Conservation (phyloP, 495 filamentous ascomycete genomes). For the Immersiella caudata region DNA sequence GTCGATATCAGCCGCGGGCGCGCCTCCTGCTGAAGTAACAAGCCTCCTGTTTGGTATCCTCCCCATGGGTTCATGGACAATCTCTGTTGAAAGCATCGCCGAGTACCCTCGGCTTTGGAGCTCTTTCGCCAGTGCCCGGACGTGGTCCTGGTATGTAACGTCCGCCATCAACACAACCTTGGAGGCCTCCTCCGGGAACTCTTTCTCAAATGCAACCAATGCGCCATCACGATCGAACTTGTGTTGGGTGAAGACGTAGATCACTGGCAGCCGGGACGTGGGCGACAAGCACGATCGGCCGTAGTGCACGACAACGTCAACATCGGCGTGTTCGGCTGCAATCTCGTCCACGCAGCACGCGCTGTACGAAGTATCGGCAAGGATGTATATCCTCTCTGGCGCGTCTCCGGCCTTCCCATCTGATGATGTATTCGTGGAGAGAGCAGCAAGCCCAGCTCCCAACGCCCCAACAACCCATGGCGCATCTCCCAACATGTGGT, state of each 20-base stretch:
- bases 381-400: conserved; percentile 68
- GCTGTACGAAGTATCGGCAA: conserved; percentile 96
- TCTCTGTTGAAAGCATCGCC: conserved; percentile 66
- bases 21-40: conserved; percentile 31
- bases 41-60: conserved; percentile 79
- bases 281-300: conserved; percentile 90
- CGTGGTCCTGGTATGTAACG: conserved; percentile 77
- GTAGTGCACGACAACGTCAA: conserved; percentile 93
- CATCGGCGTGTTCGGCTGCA: conserved; percentile 89
- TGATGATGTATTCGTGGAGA: background rate
- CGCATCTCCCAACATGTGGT: conserved; percentile 84
- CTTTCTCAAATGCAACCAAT: conserved; percentile 64
- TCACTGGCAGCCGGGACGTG: conserved; percentile 82
- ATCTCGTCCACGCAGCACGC: conserved; percentile 97
- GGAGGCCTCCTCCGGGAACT: conserved; percentile 62
- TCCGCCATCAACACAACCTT: conserved; percentile 87
- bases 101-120: conserved; percentile 66
- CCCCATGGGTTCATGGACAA: conserved; percentile 78
- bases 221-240: conserved; percentile 61
- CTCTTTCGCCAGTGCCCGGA: conserved; percentile 53
- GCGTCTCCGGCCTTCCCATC: conserved; percentile 16
- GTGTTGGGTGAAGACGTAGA: conserved; percentile 86
- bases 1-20: conserved; percentile 38
- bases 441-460: conserved; percentile 53
- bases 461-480: conserved; percentile 76